phyloP scores from a whole-genome alignment of 495 filamentous ascomycete genomes.

The Daldinia caldariorum region DNA sequence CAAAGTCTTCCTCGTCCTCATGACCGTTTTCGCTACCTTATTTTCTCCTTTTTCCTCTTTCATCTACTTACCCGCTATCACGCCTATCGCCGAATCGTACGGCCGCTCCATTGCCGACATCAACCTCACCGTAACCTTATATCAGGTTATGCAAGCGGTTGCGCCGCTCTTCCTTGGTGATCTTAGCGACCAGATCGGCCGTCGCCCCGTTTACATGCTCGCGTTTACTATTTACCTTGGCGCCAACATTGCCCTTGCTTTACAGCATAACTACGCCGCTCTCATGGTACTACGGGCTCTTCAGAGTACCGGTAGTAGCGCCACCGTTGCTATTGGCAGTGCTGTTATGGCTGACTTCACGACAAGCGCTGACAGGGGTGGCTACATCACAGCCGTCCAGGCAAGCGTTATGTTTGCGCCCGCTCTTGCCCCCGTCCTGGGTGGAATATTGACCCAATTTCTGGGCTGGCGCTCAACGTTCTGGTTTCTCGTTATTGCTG shows the following conservation, averaged over 20 bases:
- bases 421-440: slow-evolving; percentile 57
- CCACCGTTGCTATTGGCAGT: slow-evolving; percentile 57
- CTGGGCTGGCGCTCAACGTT: slow-evolving; percentile 60
- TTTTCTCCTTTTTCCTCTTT: slow-evolving; percentile 72
- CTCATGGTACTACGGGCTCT: slow-evolving; percentile 63
- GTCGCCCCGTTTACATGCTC: slow-evolving; percentile 61
- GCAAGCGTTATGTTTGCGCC: slow-evolving; percentile 50
- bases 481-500: slow-evolving; percentile 58
- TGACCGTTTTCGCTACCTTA: slow-evolving; percentile 66
- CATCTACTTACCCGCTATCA: slow-evolving; percentile 74
- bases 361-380: slow-evolving; percentile 59
- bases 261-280: slow-evolving; percentile 61
- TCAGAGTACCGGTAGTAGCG: slow-evolving; percentile 61
- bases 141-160: slow-evolving; percentile 63
- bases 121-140: slow-evolving; percentile 66
- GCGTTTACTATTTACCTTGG: slow-evolving; percentile 60
- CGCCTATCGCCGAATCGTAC: slow-evolving; percentile 56
- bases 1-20: slow-evolving; percentile 53
- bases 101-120: slow-evolving; percentile 60
- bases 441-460: slow-evolving; percentile 57
- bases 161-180: slow-evolving; percentile 62
- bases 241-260: slow-evolving; percentile 63
- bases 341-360: slow-evolving; percentile 64
- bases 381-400: slow-evolving; percentile 53
- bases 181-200: slow-evolving; percentile 60